Evolutionary conservation across 2,329 filamentous ascomycete species (phyloP).

Genomic region (Macrophomina phaseolina): DNA sequence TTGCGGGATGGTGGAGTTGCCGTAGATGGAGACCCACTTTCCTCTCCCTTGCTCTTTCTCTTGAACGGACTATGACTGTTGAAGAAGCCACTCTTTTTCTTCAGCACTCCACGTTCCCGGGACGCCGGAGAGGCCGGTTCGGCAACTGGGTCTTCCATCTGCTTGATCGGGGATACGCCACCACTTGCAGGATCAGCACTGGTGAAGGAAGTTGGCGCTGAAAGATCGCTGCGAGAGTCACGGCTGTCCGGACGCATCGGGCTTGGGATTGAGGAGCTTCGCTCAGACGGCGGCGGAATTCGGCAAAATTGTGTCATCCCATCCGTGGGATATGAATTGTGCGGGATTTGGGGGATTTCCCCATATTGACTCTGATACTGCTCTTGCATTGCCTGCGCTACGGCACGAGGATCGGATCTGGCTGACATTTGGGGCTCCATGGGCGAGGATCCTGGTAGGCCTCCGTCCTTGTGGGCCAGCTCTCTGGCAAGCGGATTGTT

Average conservation of each 20-base stretch:
- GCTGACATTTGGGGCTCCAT: conserved; percentile 25
- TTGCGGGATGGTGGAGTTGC: conserved; percentile 54
- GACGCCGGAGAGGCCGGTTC: conserved; percentile 54
- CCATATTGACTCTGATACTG: conserved; percentile 62
- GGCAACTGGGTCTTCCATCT: conserved; percentile 37
- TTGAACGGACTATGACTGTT: conserved; percentile 91
- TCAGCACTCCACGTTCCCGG: conserved; percentile 68
- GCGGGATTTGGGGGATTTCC: conserved; percentile 73
- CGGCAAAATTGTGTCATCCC: conserved; percentile 98
- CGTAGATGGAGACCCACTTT: conserved; percentile 61
- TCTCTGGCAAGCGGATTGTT: conserved; percentile 74
- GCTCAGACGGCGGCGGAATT: conserved; percentile 72
- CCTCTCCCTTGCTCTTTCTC: conserved; percentile 83
- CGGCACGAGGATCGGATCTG: conserved; percentile 41
- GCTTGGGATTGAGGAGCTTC: conserved; percentile 67
- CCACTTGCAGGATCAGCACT: conserved; percentile 80
- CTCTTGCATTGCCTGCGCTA: conserved; percentile 42
- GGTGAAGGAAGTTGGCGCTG: conserved; percentile 85
- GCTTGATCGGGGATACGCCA: conserved; percentile 75
- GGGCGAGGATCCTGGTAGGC: conserved; percentile 1
- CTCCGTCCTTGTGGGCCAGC: conserved; percentile 59
- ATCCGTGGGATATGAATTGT: conserved; percentile 92
- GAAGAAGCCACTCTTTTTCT: conserved; percentile 85
- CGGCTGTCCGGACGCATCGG: conserved; percentile 79
- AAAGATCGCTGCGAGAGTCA: conserved; percentile 90